phyloP scores from a whole-genome alignment of 495 filamentous ascomycete species.

The Neurospora terricola region DNA sequence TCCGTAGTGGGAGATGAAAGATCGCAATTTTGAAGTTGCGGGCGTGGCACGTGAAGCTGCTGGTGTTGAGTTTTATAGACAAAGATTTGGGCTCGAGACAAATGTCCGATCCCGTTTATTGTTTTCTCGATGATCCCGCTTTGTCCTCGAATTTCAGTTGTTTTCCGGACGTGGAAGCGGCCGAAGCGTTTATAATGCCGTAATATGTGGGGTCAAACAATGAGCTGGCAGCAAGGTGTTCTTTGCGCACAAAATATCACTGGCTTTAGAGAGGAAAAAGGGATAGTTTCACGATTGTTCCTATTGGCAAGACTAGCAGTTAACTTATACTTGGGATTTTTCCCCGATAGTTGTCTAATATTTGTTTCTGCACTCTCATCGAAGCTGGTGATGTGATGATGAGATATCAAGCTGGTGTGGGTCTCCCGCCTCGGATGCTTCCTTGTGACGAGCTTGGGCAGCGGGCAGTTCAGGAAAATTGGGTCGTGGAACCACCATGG shows the following conservation, averaged over 20 bases:
- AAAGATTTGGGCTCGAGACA: background rate
- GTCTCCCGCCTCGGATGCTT: background rate
- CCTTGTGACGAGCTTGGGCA: background rate
- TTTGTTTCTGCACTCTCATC: background rate
- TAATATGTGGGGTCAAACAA: background rate
- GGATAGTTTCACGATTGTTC: background rate
- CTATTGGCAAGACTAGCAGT: background rate
- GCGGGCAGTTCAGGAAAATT: background rate
- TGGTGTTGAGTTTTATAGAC: background rate
- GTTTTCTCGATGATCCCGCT: background rate
- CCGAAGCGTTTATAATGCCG: background rate
- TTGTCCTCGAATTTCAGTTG: background rate
- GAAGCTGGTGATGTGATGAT: background rate
- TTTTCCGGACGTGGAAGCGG: background rate
- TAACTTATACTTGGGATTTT: background rate
- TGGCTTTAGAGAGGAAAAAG: background rate
- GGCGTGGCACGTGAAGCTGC: background rate
- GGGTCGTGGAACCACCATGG: background rate
- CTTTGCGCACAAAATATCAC: background rate
- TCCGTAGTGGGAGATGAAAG: background rate
- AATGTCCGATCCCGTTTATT: background rate
- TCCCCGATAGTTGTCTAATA: background rate
- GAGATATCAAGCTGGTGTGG: background rate
- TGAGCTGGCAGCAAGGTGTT: background rate
- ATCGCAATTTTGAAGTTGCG: background rate